These are phyloP conservation scores for Lizanozyma gosingica DNA, from an alignment of 1,139 yeast genomes.

Conservation along the genomic window DNA sequence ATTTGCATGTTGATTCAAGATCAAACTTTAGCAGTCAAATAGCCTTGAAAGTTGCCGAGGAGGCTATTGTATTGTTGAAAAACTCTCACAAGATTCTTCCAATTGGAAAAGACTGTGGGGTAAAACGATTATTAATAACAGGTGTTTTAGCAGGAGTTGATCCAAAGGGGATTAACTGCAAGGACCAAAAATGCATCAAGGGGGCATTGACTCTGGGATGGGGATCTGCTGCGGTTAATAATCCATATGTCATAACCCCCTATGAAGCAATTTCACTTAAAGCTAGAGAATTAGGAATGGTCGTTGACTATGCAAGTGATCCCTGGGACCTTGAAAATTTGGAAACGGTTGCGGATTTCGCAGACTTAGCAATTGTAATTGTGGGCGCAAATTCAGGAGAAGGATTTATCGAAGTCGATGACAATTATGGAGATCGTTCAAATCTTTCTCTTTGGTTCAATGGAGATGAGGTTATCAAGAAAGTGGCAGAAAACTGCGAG, in stretches of 20 bases:
- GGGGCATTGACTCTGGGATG: constrained; percentile 43
- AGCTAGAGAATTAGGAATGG: constrained; percentile 36
- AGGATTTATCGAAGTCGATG: constrained; percentile 49
- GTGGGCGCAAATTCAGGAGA: constrained; percentile 51
- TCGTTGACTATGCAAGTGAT: constrained; percentile 34
- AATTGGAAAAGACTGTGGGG: constrained; percentile 32
- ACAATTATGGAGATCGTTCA: constrained; percentile 52
- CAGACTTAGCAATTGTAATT: constrained; percentile 45
- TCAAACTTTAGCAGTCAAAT: constrained; percentile 39
- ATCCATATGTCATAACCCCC: constrained; percentile 49
- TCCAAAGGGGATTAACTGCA: constrained; percentile 41
- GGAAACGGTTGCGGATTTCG: constrained; percentile 37
- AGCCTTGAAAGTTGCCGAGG: constrained; percentile 48
- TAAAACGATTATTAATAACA: constrained; percentile 34
- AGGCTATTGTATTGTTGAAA: constrained; percentile 46
- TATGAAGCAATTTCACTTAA: constrained; percentile 39
- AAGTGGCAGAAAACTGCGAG: constrained; percentile 37
- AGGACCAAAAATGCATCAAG: constrained; percentile 38
- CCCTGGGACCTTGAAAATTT: constrained; percentile 36
- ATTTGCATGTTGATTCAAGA: constrained; percentile 48
- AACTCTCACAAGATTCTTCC: constrained; percentile 46
- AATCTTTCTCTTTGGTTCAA: constrained; percentile 52
- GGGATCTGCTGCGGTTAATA: constrained; percentile 46
- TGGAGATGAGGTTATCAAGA: constrained; percentile 45
- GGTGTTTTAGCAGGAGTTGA: constrained; percentile 42